These are phyloP conservation scores for Scheffersomyces amazonensis DNA, from an alignment of 805 yeast species.

Conservation along the genomic window DNA sequence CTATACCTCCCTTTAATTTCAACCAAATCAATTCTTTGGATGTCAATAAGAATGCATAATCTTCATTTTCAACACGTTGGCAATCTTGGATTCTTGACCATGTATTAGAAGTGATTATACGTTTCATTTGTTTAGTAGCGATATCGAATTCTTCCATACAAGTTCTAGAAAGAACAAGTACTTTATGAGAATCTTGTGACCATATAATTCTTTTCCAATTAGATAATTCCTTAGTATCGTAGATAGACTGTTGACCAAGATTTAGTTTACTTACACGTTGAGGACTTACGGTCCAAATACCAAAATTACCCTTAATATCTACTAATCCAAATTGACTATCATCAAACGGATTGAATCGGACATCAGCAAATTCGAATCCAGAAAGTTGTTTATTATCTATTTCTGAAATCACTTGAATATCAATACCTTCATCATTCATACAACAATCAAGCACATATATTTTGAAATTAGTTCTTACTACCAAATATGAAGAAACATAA, in stretches of 20 bases:
- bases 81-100: conserved; percentile 55
- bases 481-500: conserved; percentile 21
- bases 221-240: conserved; percentile 52
- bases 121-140: conserved; percentile 13
- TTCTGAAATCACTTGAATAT: conserved; percentile 12
- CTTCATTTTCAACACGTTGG: conserved; percentile 17
- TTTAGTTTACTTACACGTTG: neutral
- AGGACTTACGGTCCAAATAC: conserved; percentile 26
- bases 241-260: conserved; percentile 11
- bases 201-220: conserved; percentile 52
- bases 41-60: conserved; percentile 55
- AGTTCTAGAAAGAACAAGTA: conserved; percentile 41
- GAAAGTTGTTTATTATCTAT: conserved; percentile 18
- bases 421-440: conserved; percentile 4
- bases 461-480: conserved; percentile 36
- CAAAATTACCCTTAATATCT: conserved; percentile 56
- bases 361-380: conserved; percentile 42
- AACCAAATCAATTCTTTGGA: conserved; percentile 64
- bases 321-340: conserved; percentile 36
- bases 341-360: conserved; percentile 43
- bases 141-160: conserved; percentile 32
- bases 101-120: conserved; percentile 45
- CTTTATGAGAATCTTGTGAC: conserved; percentile 27
- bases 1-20: conserved; percentile 28
- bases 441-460: conserved; percentile 30